These are phyloP conservation scores for Agrocybe praecox DNA, from an alignment of 768 basidiomycete species.

Conservation along the genomic window DNA sequence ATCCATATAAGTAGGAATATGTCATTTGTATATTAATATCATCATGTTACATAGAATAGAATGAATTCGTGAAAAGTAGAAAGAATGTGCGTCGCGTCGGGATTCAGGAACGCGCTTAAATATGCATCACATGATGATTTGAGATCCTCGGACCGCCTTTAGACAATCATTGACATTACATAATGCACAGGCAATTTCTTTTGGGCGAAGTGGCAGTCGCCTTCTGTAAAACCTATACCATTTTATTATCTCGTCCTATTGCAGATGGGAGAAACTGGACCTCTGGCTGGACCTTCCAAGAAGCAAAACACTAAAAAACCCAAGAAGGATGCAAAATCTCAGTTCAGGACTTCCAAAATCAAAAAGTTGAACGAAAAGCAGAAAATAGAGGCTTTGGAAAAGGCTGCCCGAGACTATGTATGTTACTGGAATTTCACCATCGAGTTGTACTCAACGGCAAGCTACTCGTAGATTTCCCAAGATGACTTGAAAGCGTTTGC, in stretches of 20 bases:
- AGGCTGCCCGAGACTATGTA: slow-evolving; percentile 53
- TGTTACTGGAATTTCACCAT: slow-evolving; percentile 8
- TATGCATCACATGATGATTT: too few relatives aligned
- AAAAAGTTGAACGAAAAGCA: slow-evolving; percentile 51
- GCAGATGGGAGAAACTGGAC: slow-evolving; percentile 1
- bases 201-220: background rate
- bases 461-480: slow-evolving; percentile 46
- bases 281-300: slow-evolving; percentile 19
- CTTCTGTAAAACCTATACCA: background rate
- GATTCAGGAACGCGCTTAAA: too few relatives aligned
- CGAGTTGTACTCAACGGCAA: background rate
- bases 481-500: slow-evolving; percentile 59
- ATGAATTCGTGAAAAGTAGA: too few relatives aligned
- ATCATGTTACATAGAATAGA: too few relatives aligned
- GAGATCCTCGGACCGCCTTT: too few relatives aligned
- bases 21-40: too few relatives aligned
- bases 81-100: too few relatives aligned
- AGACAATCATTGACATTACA: too few relatives aligned
- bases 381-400: slow-evolving; percentile 52
- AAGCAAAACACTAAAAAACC: slow-evolving; percentile 18
- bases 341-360: slow-evolving; percentile 27
- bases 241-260: background rate
- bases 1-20: too few relatives aligned
- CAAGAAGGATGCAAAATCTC: slow-evolving; percentile 21
- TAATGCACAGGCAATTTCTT: background rate